Evolutionary conservation across 1,284 basidiomycete genomes (phyloP).

Genomic region (Ceratobasidium sp.): DNA sequence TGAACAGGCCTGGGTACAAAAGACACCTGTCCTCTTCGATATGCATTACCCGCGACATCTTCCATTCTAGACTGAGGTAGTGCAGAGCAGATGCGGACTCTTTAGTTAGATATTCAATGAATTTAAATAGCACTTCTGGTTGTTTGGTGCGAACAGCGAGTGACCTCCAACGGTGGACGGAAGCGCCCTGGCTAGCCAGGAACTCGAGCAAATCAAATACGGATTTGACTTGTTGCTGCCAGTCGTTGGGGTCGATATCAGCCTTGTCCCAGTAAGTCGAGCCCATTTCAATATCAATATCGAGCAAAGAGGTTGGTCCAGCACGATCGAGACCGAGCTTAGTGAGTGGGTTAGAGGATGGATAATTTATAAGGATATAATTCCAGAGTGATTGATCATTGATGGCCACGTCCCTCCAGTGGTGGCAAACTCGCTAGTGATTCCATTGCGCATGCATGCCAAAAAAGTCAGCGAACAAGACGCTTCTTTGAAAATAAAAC

Average conservation of each 20-base stretch:
- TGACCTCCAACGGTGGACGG: background rate
- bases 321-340: background rate
- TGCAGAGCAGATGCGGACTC: background rate
- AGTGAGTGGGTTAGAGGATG: background rate
- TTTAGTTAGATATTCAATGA: background rate
- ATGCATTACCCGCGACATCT: background rate
- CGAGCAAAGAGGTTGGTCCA: background rate
- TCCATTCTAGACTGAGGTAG: slow-evolving; percentile 11
- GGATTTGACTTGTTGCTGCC: background rate
- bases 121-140: background rate
- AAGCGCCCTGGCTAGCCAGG: background rate
- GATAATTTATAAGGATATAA: background rate
- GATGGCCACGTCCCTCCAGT: slow-evolving; percentile 4
- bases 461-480: too few species aligned
- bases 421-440: background rate
- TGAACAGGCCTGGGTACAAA: background rate
- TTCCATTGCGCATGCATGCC: background rate
- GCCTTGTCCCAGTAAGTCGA: background rate
- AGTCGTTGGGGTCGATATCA: background rate
- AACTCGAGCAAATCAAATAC: background rate
- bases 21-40: background rate
- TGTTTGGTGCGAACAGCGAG: background rate
- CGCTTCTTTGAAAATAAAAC: too few species aligned
- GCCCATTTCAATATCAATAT: background rate
- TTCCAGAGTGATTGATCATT: background rate